Evolutionary conservation across 1,139 yeast species (phyloP), one percentile per base, ranked within the genome.

Genomic region (Geotrichum carabidarum): DNA sequence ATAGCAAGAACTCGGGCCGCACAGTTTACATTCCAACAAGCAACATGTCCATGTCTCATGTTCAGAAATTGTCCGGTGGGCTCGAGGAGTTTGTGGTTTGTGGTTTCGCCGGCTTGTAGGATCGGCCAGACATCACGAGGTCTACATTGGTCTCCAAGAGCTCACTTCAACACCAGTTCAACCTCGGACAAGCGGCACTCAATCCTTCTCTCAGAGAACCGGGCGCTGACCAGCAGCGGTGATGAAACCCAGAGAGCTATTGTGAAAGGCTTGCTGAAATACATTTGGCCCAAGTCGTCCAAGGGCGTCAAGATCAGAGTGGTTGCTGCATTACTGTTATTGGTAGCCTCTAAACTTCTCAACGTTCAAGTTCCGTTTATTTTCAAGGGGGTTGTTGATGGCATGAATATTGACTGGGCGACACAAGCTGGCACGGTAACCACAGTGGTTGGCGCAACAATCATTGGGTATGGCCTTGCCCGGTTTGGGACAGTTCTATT

Each of bases 311-410:
- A 83, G 66, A 65, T 81, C 40, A 74, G 99, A 49, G 99, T 93
- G 0, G 71, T 86, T 0, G 62, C 86, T 8, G 97, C 99, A 0
- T 68, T 93, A 30, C 65, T 83, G 0, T 71, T 93, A 53, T 76
- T 93, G 59, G 79, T 94, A 6, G 83, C 83, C 0, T 86, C 97
- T 31, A 93, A 93, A 68, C 66, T 93, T 7, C 74, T 93, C 48
- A 94, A 91, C 68, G 96, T 93, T 5, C 96, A 93, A 68, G 99
- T 93, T 3, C 99, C 99, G 0, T 91, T 93, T 65, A 89, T 81
- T 70, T 93, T 93, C 77, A 94, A 93, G 66, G 78, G 80, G 47
- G 91, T 90, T 52, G 83, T 93, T 48, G 99, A 93, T 71, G 81
- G 83, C 14, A 91, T 93, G 97, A 93, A 93, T 66, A 78, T 91